These are phyloP conservation scores for Diospyros kaki DNA, from an alignment of 148 eudicot species.

Conservation along the genomic window DNA sequence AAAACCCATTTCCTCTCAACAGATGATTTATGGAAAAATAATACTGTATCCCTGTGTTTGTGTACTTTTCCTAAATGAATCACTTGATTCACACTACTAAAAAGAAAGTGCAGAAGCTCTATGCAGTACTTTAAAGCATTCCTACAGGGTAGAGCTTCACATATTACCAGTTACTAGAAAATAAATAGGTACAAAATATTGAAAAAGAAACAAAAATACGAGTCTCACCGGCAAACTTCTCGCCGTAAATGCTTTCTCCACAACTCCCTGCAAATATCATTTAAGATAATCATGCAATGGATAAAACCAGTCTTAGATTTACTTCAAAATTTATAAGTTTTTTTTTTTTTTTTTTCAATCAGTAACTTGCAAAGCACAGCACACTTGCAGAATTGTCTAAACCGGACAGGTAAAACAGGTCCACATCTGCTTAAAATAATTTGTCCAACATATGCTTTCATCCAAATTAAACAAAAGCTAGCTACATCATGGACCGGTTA, in stretches of 20 bases:
- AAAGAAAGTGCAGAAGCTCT: background rate
- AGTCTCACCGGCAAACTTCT: constrained; percentile 77
- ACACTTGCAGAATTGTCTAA: no score
- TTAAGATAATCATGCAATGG: no score
- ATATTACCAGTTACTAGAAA: background rate
- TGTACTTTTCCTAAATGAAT: background rate
- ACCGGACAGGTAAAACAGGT: no score
- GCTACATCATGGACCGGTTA: no score
- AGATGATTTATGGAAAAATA: constrained; percentile 13
- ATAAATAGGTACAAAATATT: background rate
- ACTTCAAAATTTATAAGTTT: no score
- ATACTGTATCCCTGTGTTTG: constrained; percentile 10
- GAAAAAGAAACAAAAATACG: background rate
- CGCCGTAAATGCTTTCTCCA: constrained; percentile 92
- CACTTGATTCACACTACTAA: background rate
- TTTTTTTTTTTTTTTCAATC: no score
- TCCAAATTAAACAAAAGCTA: no score
- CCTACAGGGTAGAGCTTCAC: background rate
- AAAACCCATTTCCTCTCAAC: constrained; percentile 43
- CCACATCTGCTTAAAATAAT: no score
- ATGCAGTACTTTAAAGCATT: background rate
- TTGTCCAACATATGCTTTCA: no score
- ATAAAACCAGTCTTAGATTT: background rate
- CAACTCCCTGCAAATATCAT: constrained; percentile 51
- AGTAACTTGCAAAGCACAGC: no score